phyloP scores from a whole-genome alignment of 345 rosid genomes.

The Rhizophora apiculata region DNA sequence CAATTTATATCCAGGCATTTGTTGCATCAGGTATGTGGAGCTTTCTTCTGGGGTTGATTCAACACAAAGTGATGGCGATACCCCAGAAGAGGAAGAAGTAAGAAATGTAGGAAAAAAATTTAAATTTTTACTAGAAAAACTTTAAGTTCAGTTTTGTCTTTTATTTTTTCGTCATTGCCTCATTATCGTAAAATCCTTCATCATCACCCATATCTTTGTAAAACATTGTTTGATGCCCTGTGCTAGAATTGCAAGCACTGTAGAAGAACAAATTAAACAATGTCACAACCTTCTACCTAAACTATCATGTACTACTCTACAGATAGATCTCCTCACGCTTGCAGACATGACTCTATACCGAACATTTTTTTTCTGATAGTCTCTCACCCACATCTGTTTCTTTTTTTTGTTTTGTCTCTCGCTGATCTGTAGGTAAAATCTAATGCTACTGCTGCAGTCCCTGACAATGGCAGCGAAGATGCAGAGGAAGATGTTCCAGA shows the following conservation, averaged over 20 bases:
- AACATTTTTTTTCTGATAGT: neutral
- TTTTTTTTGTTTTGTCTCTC: constrained; percentile 10
- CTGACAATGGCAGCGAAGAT: constrained; percentile 13
- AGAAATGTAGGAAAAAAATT: constrained; percentile 34
- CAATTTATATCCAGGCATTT: neutral
- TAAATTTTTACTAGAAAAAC: constrained; percentile 16
- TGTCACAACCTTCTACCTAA: constrained; percentile 8
- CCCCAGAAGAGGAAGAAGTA: constrained; percentile 39
- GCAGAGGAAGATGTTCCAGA: constrained; percentile 17
- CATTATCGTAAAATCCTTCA: constrained; percentile 16
- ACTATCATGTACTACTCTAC: constrained; percentile 38
- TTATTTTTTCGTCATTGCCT: neutral
- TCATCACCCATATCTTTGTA: neutral
- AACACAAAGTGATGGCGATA: constrained; percentile 37
- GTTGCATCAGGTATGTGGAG: constrained; percentile 55
- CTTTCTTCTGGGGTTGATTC: constrained; percentile 54
- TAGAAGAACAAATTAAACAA: constrained; percentile 14
- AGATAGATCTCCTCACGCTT: constrained; percentile 34
- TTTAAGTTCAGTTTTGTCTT: neutral
- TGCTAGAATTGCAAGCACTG: constrained; percentile 23
- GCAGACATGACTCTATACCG: constrained; percentile 6
- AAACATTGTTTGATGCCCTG: constrained; percentile 21
- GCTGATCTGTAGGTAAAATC: constrained; percentile 26
- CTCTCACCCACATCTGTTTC: constrained; percentile 5
- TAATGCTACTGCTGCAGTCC: constrained; percentile 21